Percentiles rank a stretch among this genome's conserved stretches.
Conservation (phyloP, 2,329 filamentous ascomycete genomes). For the Penicillium occitanis region DNA sequence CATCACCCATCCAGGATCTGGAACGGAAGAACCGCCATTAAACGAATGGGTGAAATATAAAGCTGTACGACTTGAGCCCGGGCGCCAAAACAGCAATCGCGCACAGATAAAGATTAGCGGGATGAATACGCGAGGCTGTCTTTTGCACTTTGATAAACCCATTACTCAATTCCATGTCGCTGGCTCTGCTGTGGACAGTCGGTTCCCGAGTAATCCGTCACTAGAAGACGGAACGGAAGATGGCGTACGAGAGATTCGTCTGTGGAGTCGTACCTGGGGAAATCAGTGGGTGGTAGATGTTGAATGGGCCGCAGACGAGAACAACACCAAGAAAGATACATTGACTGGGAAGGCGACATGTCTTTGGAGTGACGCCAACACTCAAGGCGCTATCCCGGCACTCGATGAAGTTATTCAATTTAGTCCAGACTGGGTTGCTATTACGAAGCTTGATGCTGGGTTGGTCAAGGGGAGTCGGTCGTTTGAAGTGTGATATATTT, state of each 20-base stretch:
- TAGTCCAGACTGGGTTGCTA: constrained; percentile 74
- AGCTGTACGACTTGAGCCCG: constrained; percentile 45
- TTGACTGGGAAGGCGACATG: constrained; percentile 71
- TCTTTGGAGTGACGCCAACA: constrained; percentile 84
- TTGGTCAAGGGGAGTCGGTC: constrained; percentile 76
- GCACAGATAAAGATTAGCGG: constrained; percentile 68
- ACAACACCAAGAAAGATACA: constrained; percentile 29
- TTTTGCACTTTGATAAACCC: constrained; percentile 67
- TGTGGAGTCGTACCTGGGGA: constrained; percentile 82
- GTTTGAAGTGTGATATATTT: constrained; percentile 55
- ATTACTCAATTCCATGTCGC: constrained; percentile 65
- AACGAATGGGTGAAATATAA: constrained; percentile 68
- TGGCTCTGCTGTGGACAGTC: constrained; percentile 57
- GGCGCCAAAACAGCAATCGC: constrained; percentile 28
- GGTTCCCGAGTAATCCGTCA: constrained; percentile 64
- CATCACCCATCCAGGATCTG: constrained; percentile 42
- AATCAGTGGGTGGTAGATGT: constrained; percentile 74
- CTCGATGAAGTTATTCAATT: constrained; percentile 76
- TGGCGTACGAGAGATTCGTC: constrained; percentile 66
- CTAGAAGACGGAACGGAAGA: constrained; percentile 30
- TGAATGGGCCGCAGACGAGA: constrained; percentile 52
- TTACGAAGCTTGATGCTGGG: constrained; percentile 73
- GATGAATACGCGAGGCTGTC: constrained; percentile 75
- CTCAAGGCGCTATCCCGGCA: constrained; percentile 70
- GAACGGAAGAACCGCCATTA: constrained; percentile 42